Percentiles rank a stretch among this genome's conserved stretches.
Conservation (phyloP, 306 rosid genomes). For the Prinsepia uniflora region DNA sequence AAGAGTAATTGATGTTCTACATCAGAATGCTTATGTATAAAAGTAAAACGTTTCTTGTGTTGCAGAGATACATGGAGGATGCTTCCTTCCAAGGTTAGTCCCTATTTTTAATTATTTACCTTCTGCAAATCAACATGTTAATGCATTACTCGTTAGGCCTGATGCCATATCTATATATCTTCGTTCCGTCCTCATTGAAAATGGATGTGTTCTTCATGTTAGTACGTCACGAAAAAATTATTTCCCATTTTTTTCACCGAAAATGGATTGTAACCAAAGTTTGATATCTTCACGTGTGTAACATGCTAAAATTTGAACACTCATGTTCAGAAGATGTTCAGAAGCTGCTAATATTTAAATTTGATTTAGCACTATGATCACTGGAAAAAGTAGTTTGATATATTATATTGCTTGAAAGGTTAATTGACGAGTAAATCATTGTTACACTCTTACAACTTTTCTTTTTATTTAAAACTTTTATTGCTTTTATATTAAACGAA, state of each 20-base stretch:
- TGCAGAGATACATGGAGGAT: slow-evolving; percentile 88
- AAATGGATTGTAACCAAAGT: background rate
- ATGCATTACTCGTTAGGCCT: background rate
- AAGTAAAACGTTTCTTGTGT: slow-evolving; percentile 24
- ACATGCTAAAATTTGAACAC: background rate
- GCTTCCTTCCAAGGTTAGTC: slow-evolving; percentile 78
- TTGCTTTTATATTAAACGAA: too few species aligned
- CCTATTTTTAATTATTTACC: slow-evolving; percentile 1
- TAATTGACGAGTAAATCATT: too few species aligned
- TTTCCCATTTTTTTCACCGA: background rate
- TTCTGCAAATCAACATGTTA: background rate
- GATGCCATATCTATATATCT: background rate
- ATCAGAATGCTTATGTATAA: background rate
- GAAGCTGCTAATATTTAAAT: background rate
- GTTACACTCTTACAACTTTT: too few species aligned
- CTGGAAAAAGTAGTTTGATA: background rate
- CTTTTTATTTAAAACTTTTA: too few species aligned
- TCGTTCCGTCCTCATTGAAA: background rate
- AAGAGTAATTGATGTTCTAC: slow-evolving; percentile 10
- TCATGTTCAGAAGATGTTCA: too few species aligned
- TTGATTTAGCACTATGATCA: background rate
- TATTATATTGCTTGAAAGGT: slow-evolving; percentile 9
- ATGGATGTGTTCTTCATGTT: background rate
- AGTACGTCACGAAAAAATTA: background rate
- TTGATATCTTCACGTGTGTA: background rate